Conservation (phyloP, 148 eudicot genomes). For the Amaranthus cruentus region DNA sequence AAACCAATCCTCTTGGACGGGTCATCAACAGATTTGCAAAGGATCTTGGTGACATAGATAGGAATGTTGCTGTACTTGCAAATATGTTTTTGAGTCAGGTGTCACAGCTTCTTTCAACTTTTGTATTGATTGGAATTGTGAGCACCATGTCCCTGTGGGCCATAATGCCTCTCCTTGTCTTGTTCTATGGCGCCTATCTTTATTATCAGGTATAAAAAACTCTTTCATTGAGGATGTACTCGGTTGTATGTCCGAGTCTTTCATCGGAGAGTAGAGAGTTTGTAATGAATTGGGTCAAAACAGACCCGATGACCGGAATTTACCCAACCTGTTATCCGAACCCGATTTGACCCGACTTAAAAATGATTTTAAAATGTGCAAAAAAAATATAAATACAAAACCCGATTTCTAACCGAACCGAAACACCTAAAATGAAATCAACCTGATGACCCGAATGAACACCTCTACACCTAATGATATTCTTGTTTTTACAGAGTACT, state of each 20-base stretch:
- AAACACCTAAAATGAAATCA: too few species aligned
- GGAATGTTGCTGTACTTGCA: constrained; percentile 70
- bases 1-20: constrained; percentile 93
- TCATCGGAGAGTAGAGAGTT: too few species aligned
- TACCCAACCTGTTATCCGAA: too few species aligned
- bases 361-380: too few species aligned
- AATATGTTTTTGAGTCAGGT: constrained; percentile 80
- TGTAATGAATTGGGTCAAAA: too few species aligned
- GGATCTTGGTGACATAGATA: constrained; percentile 88
- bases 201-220: constrained; percentile 68
- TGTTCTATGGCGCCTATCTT: constrained; percentile 85
- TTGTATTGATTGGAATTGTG: constrained; percentile 85
- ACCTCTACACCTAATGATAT: background rate
- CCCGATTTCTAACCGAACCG: too few species aligned
- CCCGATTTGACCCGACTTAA: too few species aligned
- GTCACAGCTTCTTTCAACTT: constrained; percentile 84
- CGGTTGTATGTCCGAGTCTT: too few species aligned
- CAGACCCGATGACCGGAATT: too few species aligned
- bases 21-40: constrained; percentile 93
- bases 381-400: too few species aligned
- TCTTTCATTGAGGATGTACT: too few species aligned
- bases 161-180: constrained; percentile 81
- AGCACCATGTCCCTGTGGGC: constrained; percentile 99
- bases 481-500: constrained; percentile 58
- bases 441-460: too few species aligned